These are phyloP conservation scores for Apophysomyces trapeziformis DNA, from an alignment of 371 early-diverging fungal genomes.

Conservation along the genomic window DNA sequence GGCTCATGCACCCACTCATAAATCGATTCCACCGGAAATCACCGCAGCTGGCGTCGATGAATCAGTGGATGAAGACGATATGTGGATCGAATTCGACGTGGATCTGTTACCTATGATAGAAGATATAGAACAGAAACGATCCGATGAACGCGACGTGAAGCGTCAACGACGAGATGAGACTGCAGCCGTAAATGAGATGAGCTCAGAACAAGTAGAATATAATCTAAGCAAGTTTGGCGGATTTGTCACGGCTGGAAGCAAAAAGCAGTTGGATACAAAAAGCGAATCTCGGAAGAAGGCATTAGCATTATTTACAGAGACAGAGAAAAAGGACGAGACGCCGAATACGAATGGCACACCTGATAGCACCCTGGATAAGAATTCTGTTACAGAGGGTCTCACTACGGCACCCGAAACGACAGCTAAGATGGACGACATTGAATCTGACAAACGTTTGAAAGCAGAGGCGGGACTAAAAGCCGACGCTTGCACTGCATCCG, in stretches of 20 bases:
- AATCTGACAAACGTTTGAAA: too few relatives aligned
- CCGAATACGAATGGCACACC: too few relatives aligned
- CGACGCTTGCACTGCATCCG: too few relatives aligned
- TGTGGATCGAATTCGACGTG: constrained; percentile 22
- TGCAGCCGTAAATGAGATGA: background rate
- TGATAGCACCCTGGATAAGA: too few relatives aligned
- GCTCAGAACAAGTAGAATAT: constrained; percentile 27
- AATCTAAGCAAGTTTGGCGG: constrained; percentile 16
- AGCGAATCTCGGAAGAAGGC: constrained; percentile 23
- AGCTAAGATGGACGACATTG: too few relatives aligned
- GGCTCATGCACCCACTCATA: background rate
- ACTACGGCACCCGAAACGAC: too few relatives aligned
- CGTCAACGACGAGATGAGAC: background rate
- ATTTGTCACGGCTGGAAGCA: constrained; percentile 25
- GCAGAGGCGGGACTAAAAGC: too few relatives aligned
- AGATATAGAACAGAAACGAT: background rate
- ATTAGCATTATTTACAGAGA: constrained; percentile 5
- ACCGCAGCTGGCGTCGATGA: background rate
- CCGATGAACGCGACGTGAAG: background rate
- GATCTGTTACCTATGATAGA: constrained; percentile 14
- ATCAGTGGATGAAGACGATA: constrained; percentile 10
- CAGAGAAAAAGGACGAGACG: background rate
- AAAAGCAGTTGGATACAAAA: constrained; percentile 24
- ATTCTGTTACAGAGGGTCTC: too few relatives aligned
- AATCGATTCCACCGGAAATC: background rate